A percentile compares a stretch with the other conserved stretches of the same genome.
Conservation (phyloP, 768 basidiomycete genomes). For the Sporobolomyces phaffii region DNA sequence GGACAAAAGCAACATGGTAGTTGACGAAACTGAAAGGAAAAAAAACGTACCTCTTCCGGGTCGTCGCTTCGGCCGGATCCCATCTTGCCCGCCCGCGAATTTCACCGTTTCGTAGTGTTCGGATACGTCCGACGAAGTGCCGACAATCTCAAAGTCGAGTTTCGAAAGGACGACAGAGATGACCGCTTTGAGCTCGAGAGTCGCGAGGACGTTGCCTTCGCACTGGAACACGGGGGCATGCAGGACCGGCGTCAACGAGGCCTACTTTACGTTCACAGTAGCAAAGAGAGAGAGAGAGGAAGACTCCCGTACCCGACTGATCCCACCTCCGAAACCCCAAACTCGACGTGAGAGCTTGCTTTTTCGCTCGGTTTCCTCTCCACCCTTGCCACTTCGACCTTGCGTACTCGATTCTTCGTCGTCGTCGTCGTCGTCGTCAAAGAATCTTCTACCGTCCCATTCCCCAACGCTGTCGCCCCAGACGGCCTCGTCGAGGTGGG, state of each 20-base stretch:
- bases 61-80: background rate
- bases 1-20: background rate
- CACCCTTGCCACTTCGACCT: background rate
- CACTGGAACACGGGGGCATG: conserved; percentile 34
- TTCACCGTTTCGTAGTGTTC: background rate
- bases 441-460: conserved; percentile 36
- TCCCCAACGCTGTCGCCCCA: conserved; percentile 14
- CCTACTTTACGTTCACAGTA: no score
- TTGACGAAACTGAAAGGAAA: no score
- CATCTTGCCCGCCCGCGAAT: background rate
- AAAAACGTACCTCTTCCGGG: conserved; percentile 1
- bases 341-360: conserved; percentile 18
- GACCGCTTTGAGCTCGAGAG: conserved; percentile 31
- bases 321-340: conserved; percentile 36
- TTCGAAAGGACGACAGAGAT: conserved; percentile 10
- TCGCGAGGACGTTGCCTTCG: conserved; percentile 32
- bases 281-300: no score
- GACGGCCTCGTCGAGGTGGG: conserved; percentile 13
- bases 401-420: no score
- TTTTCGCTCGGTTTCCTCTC: background rate
- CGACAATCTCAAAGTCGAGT: conserved; percentile 16
- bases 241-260: no score
- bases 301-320: conserved; percentile 28
- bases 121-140: background rate
- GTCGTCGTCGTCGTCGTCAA: conserved; percentile 8